Evolutionary conservation across 768 basidiomycete species (phyloP).

Genomic region (Suillus alpinus): DNA sequence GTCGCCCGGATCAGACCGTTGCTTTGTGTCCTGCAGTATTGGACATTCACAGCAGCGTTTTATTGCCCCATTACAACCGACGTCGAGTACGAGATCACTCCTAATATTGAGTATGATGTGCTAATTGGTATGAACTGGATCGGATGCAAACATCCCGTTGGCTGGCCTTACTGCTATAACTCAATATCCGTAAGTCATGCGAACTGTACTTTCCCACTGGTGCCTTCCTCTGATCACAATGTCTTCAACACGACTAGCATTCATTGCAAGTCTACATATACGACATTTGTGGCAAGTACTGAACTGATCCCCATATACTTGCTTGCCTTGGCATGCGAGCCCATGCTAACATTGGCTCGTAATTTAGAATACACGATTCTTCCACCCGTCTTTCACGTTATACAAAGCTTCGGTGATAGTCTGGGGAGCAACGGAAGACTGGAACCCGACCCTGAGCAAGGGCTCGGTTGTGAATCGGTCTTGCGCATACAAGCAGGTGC

Average conservation of each 20-base stretch:
- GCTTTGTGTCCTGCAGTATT: not conserved
- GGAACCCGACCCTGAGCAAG: not conserved
- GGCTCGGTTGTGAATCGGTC: not conserved
- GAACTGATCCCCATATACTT: not conserved
- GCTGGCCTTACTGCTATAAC: no score
- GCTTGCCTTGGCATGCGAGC: not conserved
- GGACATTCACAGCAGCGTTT: not conserved
- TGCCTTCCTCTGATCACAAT: not conserved
- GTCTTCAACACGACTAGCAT: no score
- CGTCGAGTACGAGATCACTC: not conserved
- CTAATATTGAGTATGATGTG: not conserved
- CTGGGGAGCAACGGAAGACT: not conserved
- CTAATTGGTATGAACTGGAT: not conserved
- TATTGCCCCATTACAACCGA: not conserved
- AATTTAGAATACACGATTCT: not conserved
- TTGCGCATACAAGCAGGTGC: not conserved
- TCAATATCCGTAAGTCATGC: no score
- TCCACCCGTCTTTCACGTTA: not conserved
- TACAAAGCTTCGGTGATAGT: not conserved
- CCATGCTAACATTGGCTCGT: not conserved
- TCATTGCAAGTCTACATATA: not conserved
- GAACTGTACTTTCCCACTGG: no score
- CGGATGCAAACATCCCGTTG: no score
- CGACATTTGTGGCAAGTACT: not conserved
- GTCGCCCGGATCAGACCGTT: not conserved